Evolutionary conservation across 441 rosid species (phyloP), one percentile per base, ranked within the genome.

Genomic region (Breynia disticha): DNA sequence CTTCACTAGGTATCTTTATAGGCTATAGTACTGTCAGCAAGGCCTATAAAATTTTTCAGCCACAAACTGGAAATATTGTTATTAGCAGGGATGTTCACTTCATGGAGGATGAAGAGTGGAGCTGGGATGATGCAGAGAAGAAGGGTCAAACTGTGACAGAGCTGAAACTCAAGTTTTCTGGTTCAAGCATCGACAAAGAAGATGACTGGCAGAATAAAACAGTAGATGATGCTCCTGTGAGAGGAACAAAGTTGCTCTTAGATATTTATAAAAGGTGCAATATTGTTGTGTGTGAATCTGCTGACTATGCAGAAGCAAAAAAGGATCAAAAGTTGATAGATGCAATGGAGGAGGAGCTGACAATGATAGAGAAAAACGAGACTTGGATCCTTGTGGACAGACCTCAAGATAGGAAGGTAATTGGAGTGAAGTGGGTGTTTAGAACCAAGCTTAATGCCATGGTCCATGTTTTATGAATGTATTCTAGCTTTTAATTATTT

Each of bases 391-490:
- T 58, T 1, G 47, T 38, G 1, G 18, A 14, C 16, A 2, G 42
- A 1, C 62, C 46, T 1, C 2, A 12, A 15, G 44, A 41, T 16
- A 17, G 16, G 32, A 48, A 35, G 11, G 1, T 35, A 12, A 58
- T 58, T 48, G 16, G 62, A 9, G 22, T 58, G 4, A 58, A 58
- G 4, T 58, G 47, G 62, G 62, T 58, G 1, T 58, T 4, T 15
- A 48, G 20, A 19, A 37, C 53, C 4, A 58, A 58, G 5, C 24
- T 35, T 7, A 48, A 48, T 37, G 47, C 19, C n/a, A n/a, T n/a
- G n/a, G n/a, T n/a, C n/a, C n/a, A n/a, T n/a, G n/a, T n/a, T n/a
- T n/a, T n/a, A n/a, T n/a, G n/a, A n/a, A n/a, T n/a, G n/a, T n/a
- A n/a, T n/a, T n/a, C n/a, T n/a, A n/a, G n/a, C n/a, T n/a, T n/a